These are phyloP conservation scores for Salix brachista DNA, from an alignment of 345 rosid species.

Conservation along the genomic window DNA sequence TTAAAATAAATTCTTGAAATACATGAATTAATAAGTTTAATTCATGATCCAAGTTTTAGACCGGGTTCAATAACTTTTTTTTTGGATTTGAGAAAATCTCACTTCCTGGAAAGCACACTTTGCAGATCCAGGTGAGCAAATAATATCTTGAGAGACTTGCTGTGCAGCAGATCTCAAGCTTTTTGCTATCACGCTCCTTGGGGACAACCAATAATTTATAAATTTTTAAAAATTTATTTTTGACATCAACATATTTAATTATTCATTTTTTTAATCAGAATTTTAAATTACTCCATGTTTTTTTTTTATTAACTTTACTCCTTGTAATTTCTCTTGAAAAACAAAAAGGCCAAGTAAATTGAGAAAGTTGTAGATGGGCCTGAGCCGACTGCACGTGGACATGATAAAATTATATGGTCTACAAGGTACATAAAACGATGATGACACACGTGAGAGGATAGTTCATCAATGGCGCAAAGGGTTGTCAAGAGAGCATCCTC, in stretches of 20 bases:
- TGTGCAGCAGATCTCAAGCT: no score
- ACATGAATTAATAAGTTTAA: no score
- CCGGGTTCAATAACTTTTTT: no score
- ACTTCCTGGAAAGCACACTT: rapidly evolving
- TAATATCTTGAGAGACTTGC: no score
- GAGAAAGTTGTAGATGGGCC: conserved; percentile 12
- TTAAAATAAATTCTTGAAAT: no score
- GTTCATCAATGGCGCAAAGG: conserved; percentile 14
- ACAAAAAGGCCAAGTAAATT: not conserved
- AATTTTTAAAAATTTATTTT: no score
- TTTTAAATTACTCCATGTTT: no score
- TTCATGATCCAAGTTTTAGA: no score
- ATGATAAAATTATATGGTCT: conserved; percentile 47
- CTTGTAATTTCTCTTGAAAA: not conserved
- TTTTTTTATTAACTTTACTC: not conserved
- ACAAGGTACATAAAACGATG: conserved; percentile 40
- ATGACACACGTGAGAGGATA: conserved; percentile 65
- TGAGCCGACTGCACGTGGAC: conserved; percentile 36
- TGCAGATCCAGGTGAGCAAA: no score
- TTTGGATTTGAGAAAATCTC: rapidly evolving
- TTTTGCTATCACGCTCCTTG: rapidly evolving
- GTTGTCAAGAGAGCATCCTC: conserved; percentile 5
- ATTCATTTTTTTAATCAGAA: no score
- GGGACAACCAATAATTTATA: no score
- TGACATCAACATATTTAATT: no score